Evolutionary conservation across 1,139 yeast species (phyloP), one percentile per base, ranked within the genome.

Genomic region (Kodamaea sp.): DNA sequence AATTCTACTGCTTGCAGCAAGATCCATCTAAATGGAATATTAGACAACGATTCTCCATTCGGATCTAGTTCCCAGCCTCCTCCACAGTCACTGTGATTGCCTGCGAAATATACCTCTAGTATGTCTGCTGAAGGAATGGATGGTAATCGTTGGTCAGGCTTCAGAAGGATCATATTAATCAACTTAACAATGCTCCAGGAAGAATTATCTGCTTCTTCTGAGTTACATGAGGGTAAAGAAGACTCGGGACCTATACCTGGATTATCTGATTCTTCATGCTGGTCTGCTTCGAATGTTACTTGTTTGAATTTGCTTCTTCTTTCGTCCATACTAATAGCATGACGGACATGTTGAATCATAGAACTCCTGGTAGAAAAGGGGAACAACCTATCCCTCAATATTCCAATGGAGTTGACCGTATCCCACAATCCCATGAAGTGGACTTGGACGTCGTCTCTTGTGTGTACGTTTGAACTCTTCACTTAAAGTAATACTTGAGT

Each of bases 351-450:
- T 14, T 67, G 62, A 4, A 80, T 82, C 29, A 68, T 64, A 5
- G 67, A 58, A 26, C 75, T 66, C 35, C 71, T 61, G 2, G 77
- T 68, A 0, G 82, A 67, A 44, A 62, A 78, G 0, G 86, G 85
- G 42, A 80, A 80, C 48, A 76, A 47, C 30, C 76, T 54, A 48
- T 80, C 84, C 31, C 76, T 60, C 3, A 80, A 42, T 7, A 79
- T 46, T 0, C 87, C 87, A 13, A 80, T 79, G 0, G 85, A 78
- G 47, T 78, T 78, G 13, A 80, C 78, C 0, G 84, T 75, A 55
- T 81, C 88, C 70, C 82, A 80, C 20, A 80, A 54, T 0, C 86
- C 87, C 70, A 80, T 72, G 40, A 79, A 78, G 43, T 73, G 70
- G 29, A 81, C 65, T 7, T 49, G 49, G 2, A 77, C 72, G 1